These are phyloP conservation scores for Echites panduratus DNA, from an alignment of 257 asterid species.

Conservation along the genomic window DNA sequence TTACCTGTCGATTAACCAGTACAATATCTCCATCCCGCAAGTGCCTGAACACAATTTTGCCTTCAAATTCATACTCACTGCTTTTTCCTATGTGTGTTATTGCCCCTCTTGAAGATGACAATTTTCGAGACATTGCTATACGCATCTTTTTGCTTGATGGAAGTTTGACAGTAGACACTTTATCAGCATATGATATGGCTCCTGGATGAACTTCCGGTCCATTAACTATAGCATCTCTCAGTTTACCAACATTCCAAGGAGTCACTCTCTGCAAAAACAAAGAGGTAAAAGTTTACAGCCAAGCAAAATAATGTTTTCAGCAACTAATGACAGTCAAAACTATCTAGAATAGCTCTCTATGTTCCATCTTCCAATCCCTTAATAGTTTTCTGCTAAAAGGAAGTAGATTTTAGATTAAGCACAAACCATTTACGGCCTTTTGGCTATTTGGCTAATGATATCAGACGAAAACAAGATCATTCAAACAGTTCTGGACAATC, in stretches of 20 bases:
- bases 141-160: slow-evolving; percentile 45
- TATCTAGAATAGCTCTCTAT: not conserved
- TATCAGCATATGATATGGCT: slow-evolving; percentile 61
- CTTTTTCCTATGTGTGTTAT: slow-evolving; percentile 53
- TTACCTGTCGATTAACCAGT: slow-evolving; percentile 95
- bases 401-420: not conserved
- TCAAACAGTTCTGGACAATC: not conserved
- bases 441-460: too few species aligned
- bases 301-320: not conserved
- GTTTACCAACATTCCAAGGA: slow-evolving; percentile 85
- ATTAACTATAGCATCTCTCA: slow-evolving; percentile 70
- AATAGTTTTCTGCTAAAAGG: not conserved
- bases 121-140: slow-evolving; percentile 59
- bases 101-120: slow-evolving; percentile 83
- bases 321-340: not conserved
- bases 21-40: slow-evolving; percentile 97
- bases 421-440: not conserved
- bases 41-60: slow-evolving; percentile 80
- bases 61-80: slow-evolving; percentile 67
- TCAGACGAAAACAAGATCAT: not conserved
- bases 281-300: not conserved
- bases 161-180: slow-evolving; percentile 49
- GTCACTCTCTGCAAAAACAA: slow-evolving; percentile 68
- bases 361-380: not conserved
- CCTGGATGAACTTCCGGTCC: slow-evolving; percentile 96